Percentiles rank a stretch among this genome's conserved stretches.
These are phyloP conservation scores for Scheffersomyces insectosa DNA, from an alignment of 1,139 yeast species.

Conservation along the genomic window DNA sequence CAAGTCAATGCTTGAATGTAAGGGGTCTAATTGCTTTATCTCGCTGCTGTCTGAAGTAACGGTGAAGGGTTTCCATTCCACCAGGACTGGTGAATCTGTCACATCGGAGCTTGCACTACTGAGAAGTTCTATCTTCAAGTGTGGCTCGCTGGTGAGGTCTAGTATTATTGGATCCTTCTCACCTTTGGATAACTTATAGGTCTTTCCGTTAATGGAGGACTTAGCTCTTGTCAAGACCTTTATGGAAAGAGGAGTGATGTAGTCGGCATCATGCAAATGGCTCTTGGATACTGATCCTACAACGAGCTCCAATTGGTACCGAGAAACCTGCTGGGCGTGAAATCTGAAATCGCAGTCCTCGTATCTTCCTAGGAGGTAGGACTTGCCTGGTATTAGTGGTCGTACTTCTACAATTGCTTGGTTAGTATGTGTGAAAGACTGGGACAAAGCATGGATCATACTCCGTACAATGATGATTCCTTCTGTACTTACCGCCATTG, in stretches of 20 bases:
- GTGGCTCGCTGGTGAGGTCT: slow-evolving; percentile 15
- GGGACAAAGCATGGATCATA: neutral
- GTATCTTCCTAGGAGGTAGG: slow-evolving; percentile 34
- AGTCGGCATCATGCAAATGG: slow-evolving; percentile 9
- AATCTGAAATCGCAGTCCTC: slow-evolving; percentile 6
- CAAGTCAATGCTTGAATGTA: slow-evolving; percentile 21
- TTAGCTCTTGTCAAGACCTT: slow-evolving; percentile 32
- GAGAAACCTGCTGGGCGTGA: slow-evolving; percentile 23
- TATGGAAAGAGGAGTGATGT: slow-evolving; percentile 22
- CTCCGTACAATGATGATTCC: neutral
- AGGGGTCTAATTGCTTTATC: neutral
- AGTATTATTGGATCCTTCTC: slow-evolving; percentile 16
- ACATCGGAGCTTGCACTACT: neutral
- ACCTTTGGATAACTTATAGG: slow-evolving; percentile 22
- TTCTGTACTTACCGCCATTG: neutral
- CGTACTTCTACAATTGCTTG: slow-evolving; percentile 2
- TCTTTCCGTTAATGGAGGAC: slow-evolving; percentile 29
- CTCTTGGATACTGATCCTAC: slow-evolving; percentile 12
- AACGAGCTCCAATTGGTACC: slow-evolving; percentile 28
- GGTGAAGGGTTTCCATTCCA: slow-evolving; percentile 28
- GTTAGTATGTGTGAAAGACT: neutral
- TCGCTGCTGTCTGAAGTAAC: slow-evolving; percentile 5
- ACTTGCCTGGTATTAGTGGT: slow-evolving; percentile 17
- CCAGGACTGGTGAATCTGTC: slow-evolving; percentile 5
- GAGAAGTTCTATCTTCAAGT: neutral